phyloP scores from a whole-genome alignment of 2,329 filamentous ascomycete species.

The Nannizziopsis barbatae region DNA sequence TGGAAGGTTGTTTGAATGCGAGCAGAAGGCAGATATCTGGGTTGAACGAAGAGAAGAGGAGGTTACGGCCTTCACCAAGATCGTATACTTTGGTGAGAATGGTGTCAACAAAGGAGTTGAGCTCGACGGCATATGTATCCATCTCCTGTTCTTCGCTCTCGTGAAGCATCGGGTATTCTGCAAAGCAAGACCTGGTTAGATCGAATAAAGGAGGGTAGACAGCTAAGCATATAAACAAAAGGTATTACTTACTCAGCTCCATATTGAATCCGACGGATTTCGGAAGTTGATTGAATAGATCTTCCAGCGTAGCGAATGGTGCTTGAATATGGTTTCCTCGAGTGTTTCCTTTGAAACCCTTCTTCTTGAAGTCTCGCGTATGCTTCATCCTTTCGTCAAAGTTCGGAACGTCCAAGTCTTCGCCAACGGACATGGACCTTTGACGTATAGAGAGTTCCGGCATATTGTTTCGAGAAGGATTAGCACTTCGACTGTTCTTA shows the following conservation, averaged over 20 bases:
- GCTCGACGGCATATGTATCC: constrained; percentile 82
- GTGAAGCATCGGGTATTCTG: constrained; percentile 89
- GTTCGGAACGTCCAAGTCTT: constrained; percentile 41
- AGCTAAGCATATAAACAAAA: neutral
- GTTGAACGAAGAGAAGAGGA: constrained; percentile 96
- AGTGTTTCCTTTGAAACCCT: constrained; percentile 92
- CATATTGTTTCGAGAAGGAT: constrained; percentile 23
- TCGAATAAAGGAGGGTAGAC: neutral
- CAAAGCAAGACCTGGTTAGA: constrained; percentile 7
- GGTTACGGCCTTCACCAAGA: constrained; percentile 66
- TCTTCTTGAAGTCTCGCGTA: constrained; percentile 84
- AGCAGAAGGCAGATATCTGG: constrained; percentile 90
- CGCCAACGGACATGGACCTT: constrained; percentile 52
- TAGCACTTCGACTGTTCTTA: constrained; percentile 2
- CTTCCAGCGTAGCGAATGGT: constrained; percentile 87
- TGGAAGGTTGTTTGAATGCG: constrained; percentile 93
- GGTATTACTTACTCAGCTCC: constrained; percentile 58
- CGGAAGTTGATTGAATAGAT: constrained; percentile 78
- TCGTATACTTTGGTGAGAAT: constrained; percentile 86
- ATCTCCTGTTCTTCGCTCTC: constrained; percentile 89
- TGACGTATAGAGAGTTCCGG: constrained; percentile 27
- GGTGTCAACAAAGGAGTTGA: constrained; percentile 80
- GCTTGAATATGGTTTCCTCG: constrained; percentile 91
- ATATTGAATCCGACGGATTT: constrained; percentile 89
- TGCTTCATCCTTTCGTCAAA: constrained; percentile 87